Evolutionary conservation across 306 rosid genomes (phyloP).

Genomic region (Morella rubra): DNA sequence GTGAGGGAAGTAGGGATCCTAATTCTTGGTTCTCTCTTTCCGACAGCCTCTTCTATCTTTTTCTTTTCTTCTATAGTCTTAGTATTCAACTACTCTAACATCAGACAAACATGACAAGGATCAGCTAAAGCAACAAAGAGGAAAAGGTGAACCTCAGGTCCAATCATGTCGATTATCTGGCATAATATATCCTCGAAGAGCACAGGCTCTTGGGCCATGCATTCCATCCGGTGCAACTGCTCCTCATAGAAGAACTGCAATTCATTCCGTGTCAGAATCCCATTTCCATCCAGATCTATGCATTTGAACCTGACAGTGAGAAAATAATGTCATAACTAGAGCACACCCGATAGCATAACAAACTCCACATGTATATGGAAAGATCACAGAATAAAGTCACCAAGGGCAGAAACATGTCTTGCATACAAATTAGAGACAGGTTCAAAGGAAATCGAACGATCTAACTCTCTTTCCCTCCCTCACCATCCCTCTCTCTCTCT

Average conservation of each 20-base stretch:
- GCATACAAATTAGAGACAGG: background rate
- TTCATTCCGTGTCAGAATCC: constrained; percentile 84
- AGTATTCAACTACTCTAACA: too few species aligned
- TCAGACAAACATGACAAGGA: background rate
- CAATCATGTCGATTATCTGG: constrained; percentile 96
- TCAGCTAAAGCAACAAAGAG: constrained; percentile 23
- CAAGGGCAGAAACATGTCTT: background rate
- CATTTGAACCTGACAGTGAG: constrained; percentile 83
- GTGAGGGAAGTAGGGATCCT: too few species aligned
- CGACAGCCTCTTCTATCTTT: too few species aligned
- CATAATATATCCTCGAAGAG: constrained; percentile 98
- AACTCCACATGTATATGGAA: constrained; percentile 5
- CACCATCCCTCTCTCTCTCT: background rate
- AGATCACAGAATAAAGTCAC: constrained; percentile 16
- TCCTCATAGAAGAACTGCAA: constrained; percentile 98
- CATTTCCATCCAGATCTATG: constrained; percentile 97
- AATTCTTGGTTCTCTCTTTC: too few species aligned
- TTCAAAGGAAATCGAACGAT: background rate
- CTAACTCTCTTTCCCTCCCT: background rate
- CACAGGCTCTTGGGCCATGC: constrained; percentile 99
- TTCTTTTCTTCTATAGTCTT: too few species aligned
- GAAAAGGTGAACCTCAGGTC: constrained; percentile 72
- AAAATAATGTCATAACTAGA: constrained; percentile 32
- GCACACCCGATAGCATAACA: constrained; percentile 11
- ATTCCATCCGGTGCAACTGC: constrained; percentile 98